phyloP scores from a whole-genome alignment of 257 asterid genomes.

The Rehmannia glutinosa region DNA sequence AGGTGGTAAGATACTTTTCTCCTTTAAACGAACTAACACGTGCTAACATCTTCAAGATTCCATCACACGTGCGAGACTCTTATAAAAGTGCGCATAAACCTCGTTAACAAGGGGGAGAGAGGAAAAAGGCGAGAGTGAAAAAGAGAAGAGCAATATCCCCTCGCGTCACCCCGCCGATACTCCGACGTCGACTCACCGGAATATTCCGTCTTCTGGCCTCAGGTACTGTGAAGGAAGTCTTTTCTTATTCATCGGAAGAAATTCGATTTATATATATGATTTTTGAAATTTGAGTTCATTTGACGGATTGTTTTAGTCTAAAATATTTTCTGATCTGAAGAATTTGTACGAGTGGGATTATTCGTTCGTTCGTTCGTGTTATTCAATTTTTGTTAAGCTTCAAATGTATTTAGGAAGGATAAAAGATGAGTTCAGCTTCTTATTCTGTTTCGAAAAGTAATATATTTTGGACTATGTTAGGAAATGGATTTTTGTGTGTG shows the following conservation, averaged over 20 bases:
- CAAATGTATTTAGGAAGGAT: not conserved
- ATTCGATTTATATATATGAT: not conserved
- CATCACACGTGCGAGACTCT: slow-evolving; percentile 20
- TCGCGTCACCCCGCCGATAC: slow-evolving; percentile 8
- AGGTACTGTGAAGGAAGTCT: slow-evolving; percentile 20
- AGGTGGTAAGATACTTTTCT: slow-evolving; percentile 11
- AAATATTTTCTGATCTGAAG: slow-evolving; percentile 6
- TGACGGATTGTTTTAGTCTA: slow-evolving; percentile 6
- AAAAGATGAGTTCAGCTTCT: not conserved
- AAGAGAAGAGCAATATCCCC: slow-evolving; percentile 9
- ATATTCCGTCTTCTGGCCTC: slow-evolving; percentile 15
- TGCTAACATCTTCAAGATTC: slow-evolving; percentile 21
- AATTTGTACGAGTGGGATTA: not conserved
- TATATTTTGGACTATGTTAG: not conserved
- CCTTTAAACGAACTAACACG: slow-evolving; percentile 17
- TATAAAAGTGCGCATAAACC: slow-evolving; percentile 15
- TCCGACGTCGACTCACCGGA: slow-evolving; percentile 20
- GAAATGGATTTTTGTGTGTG: not conserved
- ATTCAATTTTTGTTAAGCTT: not conserved
- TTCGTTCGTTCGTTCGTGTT: not conserved
- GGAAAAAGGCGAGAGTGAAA: slow-evolving; percentile 8
- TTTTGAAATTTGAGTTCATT: slow-evolving; percentile 11
- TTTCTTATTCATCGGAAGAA: not conserved
- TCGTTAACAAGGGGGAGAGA: not conserved
- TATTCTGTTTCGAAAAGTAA: not conserved